Conservation (phyloP, 139 green algal species). For the Coccomyxa sp. region DNA sequence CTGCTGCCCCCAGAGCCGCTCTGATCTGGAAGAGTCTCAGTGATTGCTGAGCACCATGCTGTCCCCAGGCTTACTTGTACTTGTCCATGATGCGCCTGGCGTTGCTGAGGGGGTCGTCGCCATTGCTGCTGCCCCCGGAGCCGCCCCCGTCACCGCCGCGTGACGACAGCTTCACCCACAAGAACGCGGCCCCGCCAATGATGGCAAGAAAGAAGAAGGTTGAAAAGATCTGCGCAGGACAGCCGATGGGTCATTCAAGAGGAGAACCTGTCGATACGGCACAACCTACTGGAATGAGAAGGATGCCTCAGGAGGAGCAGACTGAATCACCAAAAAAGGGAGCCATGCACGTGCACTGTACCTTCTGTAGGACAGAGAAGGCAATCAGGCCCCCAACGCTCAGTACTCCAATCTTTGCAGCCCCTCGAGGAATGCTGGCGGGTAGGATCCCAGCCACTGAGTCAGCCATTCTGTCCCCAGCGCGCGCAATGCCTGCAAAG, state of each 20-base stretch:
- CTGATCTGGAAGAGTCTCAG: too few relatives aligned
- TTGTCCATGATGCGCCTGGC: constrained; percentile 7
- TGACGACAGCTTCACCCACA: background rate
- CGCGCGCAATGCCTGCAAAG: background rate
- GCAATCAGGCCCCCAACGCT: background rate
- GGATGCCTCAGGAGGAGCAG: too few relatives aligned
- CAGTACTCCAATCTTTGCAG: background rate
- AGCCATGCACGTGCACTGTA: too few relatives aligned
- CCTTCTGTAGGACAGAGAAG: background rate
- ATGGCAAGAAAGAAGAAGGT: background rate
- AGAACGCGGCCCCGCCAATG: background rate
- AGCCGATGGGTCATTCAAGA: background rate
- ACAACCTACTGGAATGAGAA: too few relatives aligned
- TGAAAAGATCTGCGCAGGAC: background rate
- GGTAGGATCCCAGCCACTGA: background rate
- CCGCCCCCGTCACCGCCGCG: background rate
- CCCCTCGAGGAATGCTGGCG: background rate
- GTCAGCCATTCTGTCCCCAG: background rate
- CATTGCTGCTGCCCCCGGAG: background rate
- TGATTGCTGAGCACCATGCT: too few relatives aligned
- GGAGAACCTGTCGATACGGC: too few relatives aligned
- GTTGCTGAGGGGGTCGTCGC: background rate
- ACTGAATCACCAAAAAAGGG: too few relatives aligned
- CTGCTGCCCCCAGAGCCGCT: too few relatives aligned
- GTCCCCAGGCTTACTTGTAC: constrained; percentile 5